Evolutionary conservation across 352 stramenopile genomes (phyloP), one percentile per base, ranked within the genome.

Genomic region (Aphanomyces astaci): DNA sequence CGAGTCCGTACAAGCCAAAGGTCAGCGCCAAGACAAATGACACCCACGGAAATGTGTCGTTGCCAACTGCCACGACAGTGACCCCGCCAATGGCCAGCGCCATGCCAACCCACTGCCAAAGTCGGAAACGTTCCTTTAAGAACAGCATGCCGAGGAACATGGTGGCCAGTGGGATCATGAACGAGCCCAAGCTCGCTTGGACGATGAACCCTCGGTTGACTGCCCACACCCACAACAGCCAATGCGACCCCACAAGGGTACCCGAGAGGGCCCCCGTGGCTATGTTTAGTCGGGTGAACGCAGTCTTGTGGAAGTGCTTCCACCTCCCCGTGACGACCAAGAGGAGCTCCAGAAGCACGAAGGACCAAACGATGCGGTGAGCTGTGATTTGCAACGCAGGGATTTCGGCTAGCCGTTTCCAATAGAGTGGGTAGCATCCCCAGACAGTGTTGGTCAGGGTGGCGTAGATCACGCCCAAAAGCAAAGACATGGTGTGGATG

Each of bases 301-400:
- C 25, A 31, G 10, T 22, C 5, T 49, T 54, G 28, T 2, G 28
- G n/a, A 15, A 17, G 24, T 1, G 54, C 59, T 40, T 56, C 55
- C 25, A 49, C 32, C 55, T 33, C 5, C 40, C 19, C 5, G 43
- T 25, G 1, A 66, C 46, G 13, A 43, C 15, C 1, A 66, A n/a
- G 46, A 55, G 4, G 30, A 66, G 25, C 9, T 15, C 36, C 25
- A 66, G 46, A 10, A 66, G 30, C 27, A 66, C 59, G 28, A 66
- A 66, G 0, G 54, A 46, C 54, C 54, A 63, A 13, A 63, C n/a
- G 31, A 63, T 63, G 54, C 54, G 54, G 33, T 63, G 54, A 22
- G 31, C 22, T 3, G 54, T 36, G 3, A 63, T 31, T 45, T 63
- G 54, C 13, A 43, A 31, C 0, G 54, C n/a, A 11, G 54, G 27